Evolutionary conservation across 257 asterid genomes (phyloP).

Genomic region (Scutellaria baicalensis): DNA sequence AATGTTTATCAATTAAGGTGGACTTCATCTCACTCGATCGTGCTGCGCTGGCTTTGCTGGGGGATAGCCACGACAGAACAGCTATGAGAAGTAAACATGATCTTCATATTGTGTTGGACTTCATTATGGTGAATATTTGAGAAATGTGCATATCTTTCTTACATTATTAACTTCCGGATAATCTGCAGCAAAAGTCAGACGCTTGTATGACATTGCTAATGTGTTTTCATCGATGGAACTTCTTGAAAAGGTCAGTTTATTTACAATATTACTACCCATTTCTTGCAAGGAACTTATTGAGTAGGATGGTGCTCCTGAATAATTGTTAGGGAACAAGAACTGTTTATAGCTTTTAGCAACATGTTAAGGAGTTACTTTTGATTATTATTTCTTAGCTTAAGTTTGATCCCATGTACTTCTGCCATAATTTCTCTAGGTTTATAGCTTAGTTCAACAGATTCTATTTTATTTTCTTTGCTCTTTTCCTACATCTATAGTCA

Average conservation of each 20-base stretch:
- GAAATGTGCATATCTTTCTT: background rate
- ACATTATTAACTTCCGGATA: background rate
- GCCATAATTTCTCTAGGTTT: background rate
- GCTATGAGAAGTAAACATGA: constrained; percentile 48
- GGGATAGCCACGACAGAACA: constrained; percentile 34
- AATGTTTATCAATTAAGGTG: constrained; percentile 34
- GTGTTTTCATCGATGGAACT: constrained; percentile 58
- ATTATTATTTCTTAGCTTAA: background rate
- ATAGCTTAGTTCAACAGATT: background rate
- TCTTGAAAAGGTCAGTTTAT: constrained; percentile 55
- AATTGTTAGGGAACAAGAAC: background rate
- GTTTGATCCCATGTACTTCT: background rate
- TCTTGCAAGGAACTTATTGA: background rate
- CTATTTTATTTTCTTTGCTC: background rate
- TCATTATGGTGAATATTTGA: constrained; percentile 5
- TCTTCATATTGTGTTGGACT: constrained; percentile 16
- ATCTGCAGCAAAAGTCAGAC: constrained; percentile 59
- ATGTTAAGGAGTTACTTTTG: background rate
- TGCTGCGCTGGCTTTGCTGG: constrained; percentile 58
- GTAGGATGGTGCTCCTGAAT: background rate
- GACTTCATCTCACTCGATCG: constrained; percentile 46
- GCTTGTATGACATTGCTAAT: constrained; percentile 65
- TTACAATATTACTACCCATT: background rate
- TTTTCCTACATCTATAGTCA: background rate
- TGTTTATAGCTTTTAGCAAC: background rate